Conservation (phyloP, 2,329 filamentous ascomycete genomes). For the Fusarium sp. region DNA sequence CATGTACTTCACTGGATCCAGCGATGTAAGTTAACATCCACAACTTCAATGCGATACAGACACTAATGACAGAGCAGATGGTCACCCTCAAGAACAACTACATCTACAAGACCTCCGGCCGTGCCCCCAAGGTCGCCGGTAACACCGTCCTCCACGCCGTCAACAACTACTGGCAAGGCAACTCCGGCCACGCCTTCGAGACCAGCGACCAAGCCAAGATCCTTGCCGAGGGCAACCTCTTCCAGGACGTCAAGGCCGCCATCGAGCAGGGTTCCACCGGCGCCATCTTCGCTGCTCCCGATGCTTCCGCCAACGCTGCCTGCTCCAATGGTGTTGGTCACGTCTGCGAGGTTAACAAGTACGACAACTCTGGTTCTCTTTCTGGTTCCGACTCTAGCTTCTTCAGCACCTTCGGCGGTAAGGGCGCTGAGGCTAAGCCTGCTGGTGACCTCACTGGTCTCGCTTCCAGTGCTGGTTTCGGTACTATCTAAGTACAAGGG, state of each 20-base stretch:
- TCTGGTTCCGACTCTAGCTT: constrained; percentile 58
- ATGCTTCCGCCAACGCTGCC: constrained; percentile 51
- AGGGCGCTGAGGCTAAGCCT: constrained; percentile 59
- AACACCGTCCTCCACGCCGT: constrained; percentile 68
- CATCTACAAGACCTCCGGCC: constrained; percentile 68
- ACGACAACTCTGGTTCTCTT: constrained; percentile 55
- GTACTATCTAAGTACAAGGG: constrained; percentile 51
- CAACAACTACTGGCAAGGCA: constrained; percentile 71
- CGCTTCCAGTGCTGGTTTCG: constrained; percentile 58
- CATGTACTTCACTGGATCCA: constrained; percentile 66
- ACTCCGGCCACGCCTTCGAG: constrained; percentile 68
- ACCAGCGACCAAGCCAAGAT: constrained; percentile 55
- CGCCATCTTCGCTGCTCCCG: constrained; percentile 50
- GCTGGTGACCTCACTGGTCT: constrained; percentile 52
- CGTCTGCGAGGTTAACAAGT: constrained; percentile 63
- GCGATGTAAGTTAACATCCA: constrained; percentile 51
- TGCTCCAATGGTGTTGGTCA: constrained; percentile 61
- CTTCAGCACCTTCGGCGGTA: constrained; percentile 62
- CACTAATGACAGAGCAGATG: constrained; percentile 8
- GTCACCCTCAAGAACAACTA: constrained; percentile 71
- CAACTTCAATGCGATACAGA: accelerated
- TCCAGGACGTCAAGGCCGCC: constrained; percentile 63
- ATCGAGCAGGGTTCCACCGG: constrained; percentile 51
- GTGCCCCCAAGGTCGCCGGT: constrained; percentile 67
- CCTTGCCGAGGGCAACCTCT: constrained; percentile 68